Conservation (phyloP, 2,329 filamentous ascomycete genomes). For the Dactylella cylindrospora region DNA sequence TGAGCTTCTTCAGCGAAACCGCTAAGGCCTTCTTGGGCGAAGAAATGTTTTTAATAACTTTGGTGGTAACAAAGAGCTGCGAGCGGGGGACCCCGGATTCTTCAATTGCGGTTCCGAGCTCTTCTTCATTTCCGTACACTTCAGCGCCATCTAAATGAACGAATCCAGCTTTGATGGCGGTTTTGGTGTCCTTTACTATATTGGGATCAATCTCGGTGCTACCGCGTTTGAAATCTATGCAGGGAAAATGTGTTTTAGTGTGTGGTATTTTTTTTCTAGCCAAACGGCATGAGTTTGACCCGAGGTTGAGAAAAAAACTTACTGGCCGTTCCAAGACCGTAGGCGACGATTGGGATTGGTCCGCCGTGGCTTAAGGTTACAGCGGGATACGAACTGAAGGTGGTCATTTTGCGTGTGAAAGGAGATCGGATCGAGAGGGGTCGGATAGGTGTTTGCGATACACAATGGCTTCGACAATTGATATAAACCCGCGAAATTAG, state of each 20-base stretch:
- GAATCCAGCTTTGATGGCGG: slow-evolving; percentile 69
- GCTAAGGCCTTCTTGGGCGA: slow-evolving; percentile 58
- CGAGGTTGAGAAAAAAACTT: neutral
- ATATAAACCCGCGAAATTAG: no score
- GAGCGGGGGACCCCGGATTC: slow-evolving; percentile 65
- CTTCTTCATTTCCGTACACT: slow-evolving; percentile 66
- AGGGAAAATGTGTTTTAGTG: neutral
- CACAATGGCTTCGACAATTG: no score
- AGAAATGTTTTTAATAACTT: slow-evolving; percentile 52
- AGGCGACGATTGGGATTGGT: slow-evolving; percentile 22
- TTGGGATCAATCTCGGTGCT: slow-evolving; percentile 51
- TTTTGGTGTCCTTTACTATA: slow-evolving; percentile 58
- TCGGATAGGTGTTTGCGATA: no score
- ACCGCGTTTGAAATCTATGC: slow-evolving; percentile 54
- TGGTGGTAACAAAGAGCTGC: slow-evolving; percentile 69
- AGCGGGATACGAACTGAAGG: neutral
- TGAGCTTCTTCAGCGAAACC: slow-evolving; percentile 65
- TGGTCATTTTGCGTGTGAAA: slow-evolving; percentile 9
- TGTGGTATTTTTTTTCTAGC: no score
- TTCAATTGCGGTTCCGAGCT: slow-evolving; percentile 72
- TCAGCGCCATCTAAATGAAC: slow-evolving; percentile 75
- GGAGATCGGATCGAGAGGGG: no score
- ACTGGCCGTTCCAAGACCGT: slow-evolving; percentile 38
- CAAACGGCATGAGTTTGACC: no score
- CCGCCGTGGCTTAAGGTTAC: slow-evolving; percentile 18